Percentiles rank a stretch among this genome's conserved stretches.
Conservation (phyloP, 768 basidiomycete genomes). For the Floccularia luteovirens region DNA sequence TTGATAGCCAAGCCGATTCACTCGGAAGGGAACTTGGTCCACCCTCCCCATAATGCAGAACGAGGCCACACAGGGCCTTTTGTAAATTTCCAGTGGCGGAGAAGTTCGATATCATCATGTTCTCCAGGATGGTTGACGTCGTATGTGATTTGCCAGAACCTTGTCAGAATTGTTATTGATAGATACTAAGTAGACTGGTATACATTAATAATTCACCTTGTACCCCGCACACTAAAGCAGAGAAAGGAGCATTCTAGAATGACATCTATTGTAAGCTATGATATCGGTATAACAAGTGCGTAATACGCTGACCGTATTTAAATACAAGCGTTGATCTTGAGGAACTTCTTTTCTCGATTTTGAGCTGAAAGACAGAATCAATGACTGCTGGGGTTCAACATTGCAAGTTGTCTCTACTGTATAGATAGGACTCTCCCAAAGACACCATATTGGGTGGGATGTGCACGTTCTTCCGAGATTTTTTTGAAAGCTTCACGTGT, state of each 20-base stretch:
- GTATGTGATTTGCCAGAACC: slow-evolving; percentile 75
- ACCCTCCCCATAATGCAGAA: slow-evolving; percentile 67
- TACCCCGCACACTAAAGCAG: slow-evolving; percentile 69
- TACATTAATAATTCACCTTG: slow-evolving; percentile 29
- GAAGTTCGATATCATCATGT: slow-evolving; percentile 53
- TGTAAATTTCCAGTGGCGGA: slow-evolving; percentile 39
- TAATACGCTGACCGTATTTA: slow-evolving; percentile 57
- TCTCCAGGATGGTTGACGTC: slow-evolving; percentile 60
- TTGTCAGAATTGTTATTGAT: slow-evolving; percentile 10
- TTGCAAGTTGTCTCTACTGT: slow-evolving; percentile 24
- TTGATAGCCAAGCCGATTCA: slow-evolving; percentile 58
- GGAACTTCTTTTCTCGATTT: slow-evolving; percentile 22
- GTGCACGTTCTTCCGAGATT: slow-evolving; percentile 21
- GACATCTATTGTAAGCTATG: not conserved
- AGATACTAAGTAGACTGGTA: not conserved
- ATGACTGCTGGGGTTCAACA: not conserved
- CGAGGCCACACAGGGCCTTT: slow-evolving; percentile 52
- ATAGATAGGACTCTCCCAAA: slow-evolving; percentile 40
- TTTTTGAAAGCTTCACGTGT: slow-evolving; percentile 38
- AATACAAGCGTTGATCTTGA: slow-evolving; percentile 47
- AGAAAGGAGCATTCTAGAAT: slow-evolving; percentile 64
- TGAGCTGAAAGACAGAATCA: slow-evolving; percentile 16
- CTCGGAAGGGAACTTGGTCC: slow-evolving; percentile 49
- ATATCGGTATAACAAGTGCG: not conserved
- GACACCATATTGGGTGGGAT: slow-evolving; percentile 51